Conservation (phyloP, 768 basidiomycete species). For the Collybiopsis confluens region DNA sequence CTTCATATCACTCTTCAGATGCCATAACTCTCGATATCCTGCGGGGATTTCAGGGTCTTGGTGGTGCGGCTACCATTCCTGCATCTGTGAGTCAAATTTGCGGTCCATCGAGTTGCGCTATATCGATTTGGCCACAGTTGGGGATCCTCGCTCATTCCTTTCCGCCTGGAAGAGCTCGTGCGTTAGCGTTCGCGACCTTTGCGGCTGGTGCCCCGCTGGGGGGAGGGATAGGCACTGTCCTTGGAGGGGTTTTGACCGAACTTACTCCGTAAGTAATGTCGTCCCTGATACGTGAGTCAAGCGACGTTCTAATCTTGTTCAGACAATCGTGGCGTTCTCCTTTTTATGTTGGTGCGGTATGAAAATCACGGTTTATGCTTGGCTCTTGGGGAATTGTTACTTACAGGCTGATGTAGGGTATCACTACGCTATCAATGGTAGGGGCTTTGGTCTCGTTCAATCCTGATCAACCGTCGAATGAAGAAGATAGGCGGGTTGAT, state of each 20-base stretch:
- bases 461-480: conserved; percentile 42
- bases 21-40: conserved; percentile 62
- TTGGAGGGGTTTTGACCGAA: conserved; percentile 74
- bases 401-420: conserved; percentile 1
- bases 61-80: conserved; percentile 71
- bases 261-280: conserved; percentile 30
- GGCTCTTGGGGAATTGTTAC: too few species aligned
- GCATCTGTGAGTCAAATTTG: conserved; percentile 47
- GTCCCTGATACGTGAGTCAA: neutral
- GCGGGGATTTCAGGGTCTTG: conserved; percentile 78
- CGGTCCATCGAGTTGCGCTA: neutral
- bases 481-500: conserved; percentile 52
- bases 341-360: conserved; percentile 22
- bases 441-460: conserved; percentile 61
- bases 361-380: too few species aligned
- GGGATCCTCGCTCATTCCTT: conserved; percentile 83
- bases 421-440: conserved; percentile 43
- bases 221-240: conserved; percentile 58
- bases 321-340: conserved; percentile 64
- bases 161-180: conserved; percentile 58
- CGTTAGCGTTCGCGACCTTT: conserved; percentile 79
- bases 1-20: conserved; percentile 29
- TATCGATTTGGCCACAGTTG: conserved; percentile 33
- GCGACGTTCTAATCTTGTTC: neutral
- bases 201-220: conserved; percentile 84